Base-by-base conservation (phyloP, 768 basidiomycete genomes). In the Erythrobasidium yunnanense region DNA sequence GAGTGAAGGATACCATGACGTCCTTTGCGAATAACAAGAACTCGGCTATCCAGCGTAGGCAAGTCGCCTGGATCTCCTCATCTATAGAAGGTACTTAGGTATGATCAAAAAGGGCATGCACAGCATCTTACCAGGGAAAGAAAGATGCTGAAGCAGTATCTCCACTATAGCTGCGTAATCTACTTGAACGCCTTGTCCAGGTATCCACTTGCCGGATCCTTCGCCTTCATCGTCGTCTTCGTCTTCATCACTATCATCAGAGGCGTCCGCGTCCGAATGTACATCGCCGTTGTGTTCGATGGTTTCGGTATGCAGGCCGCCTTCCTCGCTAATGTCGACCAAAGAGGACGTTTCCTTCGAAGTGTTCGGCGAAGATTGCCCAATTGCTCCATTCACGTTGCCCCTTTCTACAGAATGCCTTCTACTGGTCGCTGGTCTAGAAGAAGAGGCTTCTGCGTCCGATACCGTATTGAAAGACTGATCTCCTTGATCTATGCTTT, bases 1-100 rank as follows among this genome's bases (percentile, higher is more conserved):
- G 91, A 0, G 90, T 90, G 73, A 95, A 95, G 1, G 88, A 87
- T 27, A 97, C 83, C 81, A 97, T 88, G 58, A 92, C 89, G 74
- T 91, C 88, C 58, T 87, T 85, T 1, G 85, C 86, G 71, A 96
- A 90, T 52, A 79, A 81, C 32, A 97, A 78, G 77, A 97, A 90
- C 69, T 91, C 89, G 4, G 88, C 83, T 23, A 99, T 79, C 95
- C 95, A 99, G 67, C 83, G 80, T 17, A 99, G 81, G n/a, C 91
- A 88, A 0, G 88, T 92, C 0, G 88, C 88, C 71, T 95, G 90
- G 70, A 95, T 91, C 29, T 93, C 88, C 73, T 93, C 91, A 72
- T 96, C 95, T 90, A 53, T 33, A 22, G 25, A 35, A 54, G 56
- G 50, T 42, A 15, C 56, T 30, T 20, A 20, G 46, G 11, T 42